These are phyloP conservation scores for Termitomyces heimii DNA, from an alignment of 768 basidiomycete genomes.

Conservation along the genomic window DNA sequence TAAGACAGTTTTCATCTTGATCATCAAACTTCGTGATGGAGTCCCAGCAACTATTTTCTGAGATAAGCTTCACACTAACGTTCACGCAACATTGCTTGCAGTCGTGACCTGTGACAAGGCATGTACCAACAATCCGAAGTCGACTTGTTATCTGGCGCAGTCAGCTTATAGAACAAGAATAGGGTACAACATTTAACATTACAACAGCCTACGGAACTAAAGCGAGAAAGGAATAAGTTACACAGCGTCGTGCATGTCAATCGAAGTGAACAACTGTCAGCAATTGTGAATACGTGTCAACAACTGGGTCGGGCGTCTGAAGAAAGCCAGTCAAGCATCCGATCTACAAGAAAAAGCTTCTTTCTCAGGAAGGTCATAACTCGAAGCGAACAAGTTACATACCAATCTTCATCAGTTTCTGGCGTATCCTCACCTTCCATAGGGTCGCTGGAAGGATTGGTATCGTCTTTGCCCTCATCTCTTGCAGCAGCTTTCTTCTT, in stretches of 20 bases:
- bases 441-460: constrained; percentile 4
- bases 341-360: background rate
- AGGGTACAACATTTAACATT: constrained; percentile 6
- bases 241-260: background rate
- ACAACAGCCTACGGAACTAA: constrained; percentile 2
- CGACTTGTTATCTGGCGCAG: background rate
- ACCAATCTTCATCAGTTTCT: constrained; percentile 2
- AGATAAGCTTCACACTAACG: background rate
- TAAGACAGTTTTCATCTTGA: background rate
- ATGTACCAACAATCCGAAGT: background rate
- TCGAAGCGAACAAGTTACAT: background rate
- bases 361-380: background rate
- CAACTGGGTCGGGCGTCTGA: background rate
- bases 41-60: background rate
- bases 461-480: background rate
- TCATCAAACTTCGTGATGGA: background rate
- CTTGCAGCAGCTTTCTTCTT: constrained; percentile 17
- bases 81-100: background rate
- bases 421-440: constrained; percentile 7
- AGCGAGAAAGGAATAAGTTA: constrained; percentile 7
- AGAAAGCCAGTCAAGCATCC: background rate
- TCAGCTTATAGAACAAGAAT: background rate
- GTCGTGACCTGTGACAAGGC: background rate
- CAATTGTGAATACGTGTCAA: background rate
- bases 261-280: background rate